phyloP scores from a whole-genome alignment of 768 basidiomycete genomes.

The Russula abietina region DNA sequence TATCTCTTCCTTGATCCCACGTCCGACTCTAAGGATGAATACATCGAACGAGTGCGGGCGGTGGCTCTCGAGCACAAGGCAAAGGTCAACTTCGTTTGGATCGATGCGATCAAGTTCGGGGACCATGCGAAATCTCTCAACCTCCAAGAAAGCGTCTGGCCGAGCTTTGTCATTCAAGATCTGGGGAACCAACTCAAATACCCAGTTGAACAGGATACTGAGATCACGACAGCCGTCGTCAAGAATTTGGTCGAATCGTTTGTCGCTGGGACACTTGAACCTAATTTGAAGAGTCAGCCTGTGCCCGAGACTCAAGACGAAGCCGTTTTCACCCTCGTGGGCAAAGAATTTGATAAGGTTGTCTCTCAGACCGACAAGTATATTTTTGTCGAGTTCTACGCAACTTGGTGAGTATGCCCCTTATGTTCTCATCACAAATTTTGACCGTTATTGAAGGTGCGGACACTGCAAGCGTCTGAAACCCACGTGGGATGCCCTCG shows the following conservation, averaged over 20 bases:
- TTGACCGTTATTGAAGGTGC: constrained; percentile 46
- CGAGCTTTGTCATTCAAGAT: constrained; percentile 90
- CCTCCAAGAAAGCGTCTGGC: constrained; percentile 82
- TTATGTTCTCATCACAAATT: not conserved
- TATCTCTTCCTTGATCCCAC: constrained; percentile 91
- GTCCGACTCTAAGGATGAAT: constrained; percentile 53
- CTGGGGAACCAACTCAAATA: constrained; percentile 80
- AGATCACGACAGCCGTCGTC: constrained; percentile 51
- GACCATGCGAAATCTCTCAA: constrained; percentile 96
- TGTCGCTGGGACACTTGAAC: constrained; percentile 64
- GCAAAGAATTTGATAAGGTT: constrained; percentile 83
- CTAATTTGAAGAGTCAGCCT: constrained; percentile 85
- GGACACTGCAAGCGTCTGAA: constrained; percentile 96
- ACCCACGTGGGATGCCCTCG: constrained; percentile 89
- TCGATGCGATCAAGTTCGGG: constrained; percentile 90
- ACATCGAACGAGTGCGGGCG: constrained; percentile 64
- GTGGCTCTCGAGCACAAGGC: constrained; percentile 77
- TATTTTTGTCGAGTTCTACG: constrained; percentile 95
- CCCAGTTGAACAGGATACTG: constrained; percentile 68
- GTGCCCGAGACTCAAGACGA: constrained; percentile 81
- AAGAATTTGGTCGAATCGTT: constrained; percentile 59
- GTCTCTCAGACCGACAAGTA: constrained; percentile 87
- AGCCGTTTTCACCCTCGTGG: constrained; percentile 75
- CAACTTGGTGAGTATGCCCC: constrained; percentile 68
- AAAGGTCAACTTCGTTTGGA: constrained; percentile 96